Evolutionary conservation across 116 monocot genomes (phyloP), one percentile per base, ranked within the genome.

Genomic region (Phalaenopsis hybrid): DNA sequence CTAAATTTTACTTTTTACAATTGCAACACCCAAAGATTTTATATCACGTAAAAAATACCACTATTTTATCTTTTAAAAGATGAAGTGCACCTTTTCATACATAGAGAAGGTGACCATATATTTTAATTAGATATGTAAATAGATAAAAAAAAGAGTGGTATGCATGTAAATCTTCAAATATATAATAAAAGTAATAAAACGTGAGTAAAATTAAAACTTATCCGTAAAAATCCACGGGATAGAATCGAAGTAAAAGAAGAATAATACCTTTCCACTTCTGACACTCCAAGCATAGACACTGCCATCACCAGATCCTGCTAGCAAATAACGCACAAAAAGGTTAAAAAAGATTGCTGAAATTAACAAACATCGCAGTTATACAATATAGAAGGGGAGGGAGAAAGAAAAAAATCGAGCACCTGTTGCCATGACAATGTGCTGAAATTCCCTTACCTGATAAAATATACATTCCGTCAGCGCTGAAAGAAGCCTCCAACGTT

Each of bases 401-500:
- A 15, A 31, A 33, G 55, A 33, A 17, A 1, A 80, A 28, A 45
- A 46, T 72, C n/a, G 23, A 5, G 23, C 23, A 25, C 21, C 0
- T 65, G 55, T 65, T 65, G 65, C 25, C 12, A 65, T 8, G 25
- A 21, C 9, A 23, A 23, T 65, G 6, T 21, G 25, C 23, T 5
- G 7, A 58, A 72, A 55, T 45, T 5, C 6, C 45, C 21, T 78
- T 61, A 98, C 98, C 98, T 86, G 95, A 95, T 80, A 98, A 74
- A 75, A 98, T 83, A 79, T 86, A 89, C 83, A 80, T 85, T 79
- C 95, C 95, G 80, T 98, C 98, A 73, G 95, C 92, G 82, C 93
- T 98, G 49, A 98, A 98, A 77, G 98, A 98, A 80, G 98, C 98
- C 85, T 95, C 98, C 81, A 98, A 75, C 20, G 98, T 98, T 13